phyloP scores from a whole-genome alignment of 768 basidiomycete genomes.

The Mycena sanguinolenta region DNA sequence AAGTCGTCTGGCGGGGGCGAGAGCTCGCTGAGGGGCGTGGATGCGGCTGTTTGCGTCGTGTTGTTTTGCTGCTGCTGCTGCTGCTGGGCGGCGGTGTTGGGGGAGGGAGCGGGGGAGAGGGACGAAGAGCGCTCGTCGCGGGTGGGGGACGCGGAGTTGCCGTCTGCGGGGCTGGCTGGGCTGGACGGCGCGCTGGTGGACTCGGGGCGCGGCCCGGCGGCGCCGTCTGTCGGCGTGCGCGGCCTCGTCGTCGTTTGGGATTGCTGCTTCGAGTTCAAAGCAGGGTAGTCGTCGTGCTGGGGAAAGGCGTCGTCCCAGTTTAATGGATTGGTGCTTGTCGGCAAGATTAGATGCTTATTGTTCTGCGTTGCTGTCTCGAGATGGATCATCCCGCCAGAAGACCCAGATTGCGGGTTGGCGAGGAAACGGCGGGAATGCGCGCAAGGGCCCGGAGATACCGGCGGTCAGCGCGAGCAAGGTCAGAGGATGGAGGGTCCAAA shows the following conservation, averaged over 20 bases:
- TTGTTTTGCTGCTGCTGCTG: too few species aligned
- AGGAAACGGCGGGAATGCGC: background rate
- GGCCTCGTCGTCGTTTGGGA: conserved; percentile 21
- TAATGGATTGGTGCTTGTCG: conserved; percentile 46
- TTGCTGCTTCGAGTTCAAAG: conserved; percentile 8
- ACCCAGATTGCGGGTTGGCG: background rate
- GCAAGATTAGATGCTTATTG: conserved; percentile 58
- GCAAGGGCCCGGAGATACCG: background rate
- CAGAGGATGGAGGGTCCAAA: conserved; percentile 4
- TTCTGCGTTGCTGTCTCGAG: conserved; percentile 61
- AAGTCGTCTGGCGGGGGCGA: conserved; percentile 76
- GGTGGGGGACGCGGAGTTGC: conserved; percentile 44
- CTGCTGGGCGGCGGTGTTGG: too few species aligned
- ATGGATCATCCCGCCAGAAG: conserved; percentile 57
- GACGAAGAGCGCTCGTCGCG: conserved; percentile 69
- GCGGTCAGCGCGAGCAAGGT: background rate
- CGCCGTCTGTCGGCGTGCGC: conserved; percentile 42
- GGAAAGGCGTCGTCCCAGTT: conserved; percentile 46
- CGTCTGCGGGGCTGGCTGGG: conserved; percentile 43
- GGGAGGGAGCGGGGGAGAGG: conserved; percentile 68
- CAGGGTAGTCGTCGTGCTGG: conserved; percentile 7
- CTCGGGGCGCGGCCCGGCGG: conserved; percentile 34
- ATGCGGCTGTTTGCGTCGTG: conserved; percentile 46
- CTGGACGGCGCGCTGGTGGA: conserved; percentile 33
- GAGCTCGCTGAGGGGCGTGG: conserved; percentile 83